A percentile compares a stretch with the other conserved stretches of the same genome.
These are phyloP conservation scores for Penicillium arizonense DNA, from an alignment of 495 filamentous ascomycete genomes.

Conservation along the genomic window DNA sequence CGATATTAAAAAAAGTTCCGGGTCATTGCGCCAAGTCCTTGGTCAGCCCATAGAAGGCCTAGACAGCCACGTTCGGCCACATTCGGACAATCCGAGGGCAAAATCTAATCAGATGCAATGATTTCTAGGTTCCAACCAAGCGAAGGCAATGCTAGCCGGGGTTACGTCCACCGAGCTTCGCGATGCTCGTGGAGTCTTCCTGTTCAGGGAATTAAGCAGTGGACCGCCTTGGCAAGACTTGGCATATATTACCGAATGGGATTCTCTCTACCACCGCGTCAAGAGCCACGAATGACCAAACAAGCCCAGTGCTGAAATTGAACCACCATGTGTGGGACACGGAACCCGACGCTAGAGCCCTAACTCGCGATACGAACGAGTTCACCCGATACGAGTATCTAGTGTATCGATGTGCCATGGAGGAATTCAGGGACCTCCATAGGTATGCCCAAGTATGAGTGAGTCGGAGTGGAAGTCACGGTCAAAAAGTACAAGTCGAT, in stretches of 20 bases:
- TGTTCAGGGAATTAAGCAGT: background rate
- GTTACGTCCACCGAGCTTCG: background rate
- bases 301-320: background rate
- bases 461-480: no score
- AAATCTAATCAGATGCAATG: constrained; percentile 7
- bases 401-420: background rate
- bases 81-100: background rate
- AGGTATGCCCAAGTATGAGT: no score
- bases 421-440: no score
- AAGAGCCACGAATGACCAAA: background rate
- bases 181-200: background rate
- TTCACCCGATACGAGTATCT: background rate
- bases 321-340: background rate
- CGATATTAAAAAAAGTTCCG: background rate
- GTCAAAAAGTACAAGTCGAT: no score
- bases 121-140: background rate
- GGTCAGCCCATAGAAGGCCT: background rate
- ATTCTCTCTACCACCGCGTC: background rate
- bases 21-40: background rate
- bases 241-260: background rate
- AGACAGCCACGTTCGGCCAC: background rate
- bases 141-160: background rate
- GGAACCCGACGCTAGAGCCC: background rate
- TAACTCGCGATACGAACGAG: background rate
- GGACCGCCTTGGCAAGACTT: constrained; percentile 2